Conservation (phyloP, 2,329 filamentous ascomycete species). For the Beauveria australis region DNA sequence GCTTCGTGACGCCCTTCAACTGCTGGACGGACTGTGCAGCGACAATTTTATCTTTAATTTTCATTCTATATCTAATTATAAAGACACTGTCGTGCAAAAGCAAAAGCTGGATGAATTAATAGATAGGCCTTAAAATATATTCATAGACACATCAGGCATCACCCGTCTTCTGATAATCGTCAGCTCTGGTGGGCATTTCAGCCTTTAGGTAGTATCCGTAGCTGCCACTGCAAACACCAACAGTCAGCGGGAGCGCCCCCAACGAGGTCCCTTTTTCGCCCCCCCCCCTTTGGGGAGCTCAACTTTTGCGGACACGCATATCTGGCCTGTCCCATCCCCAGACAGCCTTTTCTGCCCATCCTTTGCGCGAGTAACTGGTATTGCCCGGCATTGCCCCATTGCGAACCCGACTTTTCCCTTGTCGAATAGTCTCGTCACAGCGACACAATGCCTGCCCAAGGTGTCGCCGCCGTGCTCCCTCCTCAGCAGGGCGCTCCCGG, state of each 20-base stretch:
- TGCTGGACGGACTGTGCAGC: too few species aligned
- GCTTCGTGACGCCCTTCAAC: too few species aligned
- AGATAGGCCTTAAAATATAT: too few species aligned
- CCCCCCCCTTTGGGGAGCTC: background rate
- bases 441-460: conserved; percentile 7
- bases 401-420: background rate
- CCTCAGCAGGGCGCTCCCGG: conserved; percentile 6
- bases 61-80: too few species aligned
- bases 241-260: background rate
- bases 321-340: background rate
- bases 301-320: background rate
- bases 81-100: too few species aligned
- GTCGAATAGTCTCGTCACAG: background rate
- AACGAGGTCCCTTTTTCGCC: background rate
- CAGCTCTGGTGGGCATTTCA: too few species aligned
- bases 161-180: too few species aligned
- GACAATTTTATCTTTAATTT: too few species aligned
- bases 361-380: background rate
- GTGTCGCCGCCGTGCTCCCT: conserved; percentile 9
- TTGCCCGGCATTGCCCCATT: background rate
- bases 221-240: too few species aligned
- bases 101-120: too few species aligned
- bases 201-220: too few species aligned
- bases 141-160: too few species aligned
- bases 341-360: background rate